Evolutionary conservation across 306 rosid species (phyloP).

Genomic region (Gastrolobium bilobum): DNA sequence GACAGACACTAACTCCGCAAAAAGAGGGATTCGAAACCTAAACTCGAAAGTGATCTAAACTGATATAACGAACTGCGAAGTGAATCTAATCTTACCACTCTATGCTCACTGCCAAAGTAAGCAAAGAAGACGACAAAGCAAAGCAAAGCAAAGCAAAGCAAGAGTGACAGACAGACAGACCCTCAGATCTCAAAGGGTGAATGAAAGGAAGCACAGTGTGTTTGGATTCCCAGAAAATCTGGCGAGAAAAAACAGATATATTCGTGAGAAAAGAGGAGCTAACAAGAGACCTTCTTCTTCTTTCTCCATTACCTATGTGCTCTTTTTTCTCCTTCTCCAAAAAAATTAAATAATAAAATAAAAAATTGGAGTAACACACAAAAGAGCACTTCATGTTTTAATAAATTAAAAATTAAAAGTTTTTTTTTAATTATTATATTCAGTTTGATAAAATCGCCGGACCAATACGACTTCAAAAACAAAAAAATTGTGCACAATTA

Average conservation of each 20-base stretch:
- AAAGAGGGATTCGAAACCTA: slow-evolving; percentile 21
- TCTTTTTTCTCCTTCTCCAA: slow-evolving; percentile 27
- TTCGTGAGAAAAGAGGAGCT: slow-evolving; percentile 44
- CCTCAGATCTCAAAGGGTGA: slow-evolving; percentile 57
- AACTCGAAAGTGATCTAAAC: slow-evolving; percentile 45
- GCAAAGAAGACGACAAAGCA: slow-evolving; percentile 37
- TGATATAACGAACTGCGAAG: slow-evolving; percentile 36
- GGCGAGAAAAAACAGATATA: slow-evolving; percentile 42
- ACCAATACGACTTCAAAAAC: slow-evolving; percentile 41
- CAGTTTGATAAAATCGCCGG: slow-evolving; percentile 54
- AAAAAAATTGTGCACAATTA: not conserved
- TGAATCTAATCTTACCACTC: slow-evolving; percentile 72
- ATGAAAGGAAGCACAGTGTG: slow-evolving; percentile 24
- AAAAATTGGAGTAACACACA: slow-evolving; percentile 9
- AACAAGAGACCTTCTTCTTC: slow-evolving; percentile 43
- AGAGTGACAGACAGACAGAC: slow-evolving; percentile 22
- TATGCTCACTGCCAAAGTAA: slow-evolving; percentile 45
- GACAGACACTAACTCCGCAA: not conserved
- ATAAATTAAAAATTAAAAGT: not conserved
- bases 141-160: slow-evolving; percentile 37
- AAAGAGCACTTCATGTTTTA: slow-evolving; percentile 25
- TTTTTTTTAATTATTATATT: slow-evolving; percentile 7
- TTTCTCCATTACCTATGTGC: slow-evolving; percentile 66
- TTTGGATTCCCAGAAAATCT: slow-evolving; percentile 61
- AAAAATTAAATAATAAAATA: not conserved